These are phyloP conservation scores for Colletotrichum musicola DNA, from an alignment of 2,329 filamentous ascomycete genomes.

Conservation along the genomic window DNA sequence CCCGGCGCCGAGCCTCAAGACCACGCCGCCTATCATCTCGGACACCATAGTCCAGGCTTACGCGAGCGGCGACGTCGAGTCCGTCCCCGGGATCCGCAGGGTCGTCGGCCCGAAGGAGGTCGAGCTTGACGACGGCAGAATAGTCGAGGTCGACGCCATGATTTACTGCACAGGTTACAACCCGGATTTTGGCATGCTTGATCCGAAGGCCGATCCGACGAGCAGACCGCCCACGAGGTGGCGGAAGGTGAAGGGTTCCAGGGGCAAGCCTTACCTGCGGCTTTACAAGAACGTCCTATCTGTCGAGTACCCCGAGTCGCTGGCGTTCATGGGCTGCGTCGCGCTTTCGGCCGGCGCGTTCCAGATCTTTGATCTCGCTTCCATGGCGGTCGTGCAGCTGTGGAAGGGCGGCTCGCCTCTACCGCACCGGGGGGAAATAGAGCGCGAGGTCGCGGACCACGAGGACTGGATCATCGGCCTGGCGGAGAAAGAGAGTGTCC, in stretches of 20 bases:
- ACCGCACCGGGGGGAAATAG: constrained; percentile 45
- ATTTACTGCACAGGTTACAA: constrained; percentile 46
- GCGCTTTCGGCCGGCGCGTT: constrained; percentile 47
- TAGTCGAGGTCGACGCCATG: constrained; percentile 43
- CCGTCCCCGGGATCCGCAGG: constrained; percentile 44
- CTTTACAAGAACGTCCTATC: constrained; percentile 57
- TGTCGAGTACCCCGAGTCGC: constrained; percentile 50
- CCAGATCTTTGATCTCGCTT: constrained; percentile 49
- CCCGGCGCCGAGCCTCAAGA: constrained; percentile 40
- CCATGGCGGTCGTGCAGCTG: constrained; percentile 53
- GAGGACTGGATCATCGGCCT: constrained; percentile 43
- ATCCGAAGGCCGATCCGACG: constrained; percentile 34
- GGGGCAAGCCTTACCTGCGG: constrained; percentile 45
- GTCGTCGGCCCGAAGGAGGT: constrained; percentile 41
- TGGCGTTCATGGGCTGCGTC: constrained; percentile 46
- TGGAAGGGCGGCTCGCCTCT: constrained; percentile 47
- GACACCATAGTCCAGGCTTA: constrained; percentile 46
- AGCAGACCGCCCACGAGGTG: constrained; percentile 35
- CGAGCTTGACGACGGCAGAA: constrained; percentile 41
- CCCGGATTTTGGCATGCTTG: constrained; percentile 37
- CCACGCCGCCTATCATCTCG: constrained; percentile 40
- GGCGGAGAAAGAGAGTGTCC: constrained; percentile 38
- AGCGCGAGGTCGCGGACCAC: constrained; percentile 43
- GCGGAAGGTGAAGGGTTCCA: constrained; percentile 40
- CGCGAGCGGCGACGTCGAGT: constrained; percentile 43